Percentiles rank a stretch among this genome's conserved stretches.
Conservation (phyloP, 345 rosid species). For the Gossypium australe region DNA sequence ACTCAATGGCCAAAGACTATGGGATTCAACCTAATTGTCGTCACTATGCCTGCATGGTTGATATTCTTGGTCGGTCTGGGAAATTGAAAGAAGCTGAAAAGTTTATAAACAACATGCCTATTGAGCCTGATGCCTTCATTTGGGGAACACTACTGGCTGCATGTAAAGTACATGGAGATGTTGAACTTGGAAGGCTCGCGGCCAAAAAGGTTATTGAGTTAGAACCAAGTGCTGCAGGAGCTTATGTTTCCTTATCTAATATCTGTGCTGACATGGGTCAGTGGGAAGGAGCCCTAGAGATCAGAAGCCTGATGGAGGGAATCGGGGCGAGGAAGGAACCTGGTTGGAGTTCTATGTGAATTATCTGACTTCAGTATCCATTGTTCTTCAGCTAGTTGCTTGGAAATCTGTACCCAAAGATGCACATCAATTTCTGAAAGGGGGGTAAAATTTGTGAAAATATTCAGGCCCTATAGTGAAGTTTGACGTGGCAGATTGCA, state of each 20-base stretch:
- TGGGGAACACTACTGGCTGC: constrained; percentile 84
- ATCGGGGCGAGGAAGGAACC: constrained; percentile 51
- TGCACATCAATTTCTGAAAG: too few relatives aligned
- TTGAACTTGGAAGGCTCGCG: constrained; percentile 65
- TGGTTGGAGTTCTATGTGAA: constrained; percentile 61
- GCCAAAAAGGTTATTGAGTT: constrained; percentile 49
- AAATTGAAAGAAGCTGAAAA: constrained; percentile 64
- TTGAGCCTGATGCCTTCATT: constrained; percentile 55
- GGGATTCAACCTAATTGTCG: constrained; percentile 51
- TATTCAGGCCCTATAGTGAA: too few relatives aligned
- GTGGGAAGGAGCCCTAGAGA: constrained; percentile 62
- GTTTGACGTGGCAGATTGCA: too few relatives aligned
- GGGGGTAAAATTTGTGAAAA: too few relatives aligned
- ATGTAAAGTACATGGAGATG: constrained; percentile 63
- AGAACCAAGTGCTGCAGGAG: constrained; percentile 53
- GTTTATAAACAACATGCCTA: constrained; percentile 52
- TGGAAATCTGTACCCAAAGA: not conserved
- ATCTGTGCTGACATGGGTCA: constrained; percentile 68
- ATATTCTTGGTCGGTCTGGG: constrained; percentile 78
- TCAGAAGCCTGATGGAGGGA: constrained; percentile 55
- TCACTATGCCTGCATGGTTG: constrained; percentile 75
- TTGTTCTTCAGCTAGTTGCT: not conserved
- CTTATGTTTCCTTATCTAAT: constrained; percentile 67
- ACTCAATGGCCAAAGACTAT: constrained; percentile 56
- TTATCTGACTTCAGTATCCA: not conserved